phyloP scores from a whole-genome alignment of 2,329 filamentous ascomycete genomes.

The Cercospora sp. region DNA sequence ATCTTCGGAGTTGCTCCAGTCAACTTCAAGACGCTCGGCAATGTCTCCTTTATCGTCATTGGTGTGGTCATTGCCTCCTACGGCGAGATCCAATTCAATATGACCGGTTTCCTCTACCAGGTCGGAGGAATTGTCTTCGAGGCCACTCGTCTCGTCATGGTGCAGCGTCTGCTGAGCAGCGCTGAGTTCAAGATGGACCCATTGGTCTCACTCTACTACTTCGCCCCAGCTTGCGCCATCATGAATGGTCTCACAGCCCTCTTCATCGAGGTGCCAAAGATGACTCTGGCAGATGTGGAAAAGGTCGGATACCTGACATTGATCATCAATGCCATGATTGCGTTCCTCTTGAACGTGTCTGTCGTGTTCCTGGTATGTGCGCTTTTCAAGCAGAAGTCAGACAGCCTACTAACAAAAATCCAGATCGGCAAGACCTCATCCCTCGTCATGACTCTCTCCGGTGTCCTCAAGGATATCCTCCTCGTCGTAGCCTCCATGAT shows the following conservation, averaged over 20 bases:
- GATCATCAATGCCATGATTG: conserved; percentile 72
- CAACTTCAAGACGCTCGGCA: conserved; percentile 82
- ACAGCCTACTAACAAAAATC: conserved; percentile 1
- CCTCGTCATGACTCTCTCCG: conserved; percentile 80
- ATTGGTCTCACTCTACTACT: conserved; percentile 85
- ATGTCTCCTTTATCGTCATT: conserved; percentile 91
- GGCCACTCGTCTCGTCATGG: conserved; percentile 79
- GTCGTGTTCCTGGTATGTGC: conserved; percentile 77
- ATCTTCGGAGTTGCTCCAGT: conserved; percentile 78
- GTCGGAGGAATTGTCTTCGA: conserved; percentile 77
- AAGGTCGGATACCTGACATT: conserved; percentile 71
- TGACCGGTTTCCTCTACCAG: conserved; percentile 77
- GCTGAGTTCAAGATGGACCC: conserved; percentile 91
- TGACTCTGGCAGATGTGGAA: conserved; percentile 69
- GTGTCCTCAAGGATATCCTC: conserved; percentile 84
- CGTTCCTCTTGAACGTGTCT: conserved; percentile 80
- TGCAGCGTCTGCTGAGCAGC: conserved; percentile 77
- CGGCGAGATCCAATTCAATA: conserved; percentile 91
- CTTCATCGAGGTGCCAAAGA: conserved; percentile 69
- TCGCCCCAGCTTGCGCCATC: conserved; percentile 76
- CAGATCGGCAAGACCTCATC: conserved; percentile 87
- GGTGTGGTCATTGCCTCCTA: conserved; percentile 93
- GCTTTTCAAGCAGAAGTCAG: background rate
- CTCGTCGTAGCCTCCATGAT: conserved; percentile 77
- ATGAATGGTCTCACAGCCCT: conserved; percentile 77